Conservation (phyloP, 208 protist genomes). For the Herpetomonas muscarum region DNA sequence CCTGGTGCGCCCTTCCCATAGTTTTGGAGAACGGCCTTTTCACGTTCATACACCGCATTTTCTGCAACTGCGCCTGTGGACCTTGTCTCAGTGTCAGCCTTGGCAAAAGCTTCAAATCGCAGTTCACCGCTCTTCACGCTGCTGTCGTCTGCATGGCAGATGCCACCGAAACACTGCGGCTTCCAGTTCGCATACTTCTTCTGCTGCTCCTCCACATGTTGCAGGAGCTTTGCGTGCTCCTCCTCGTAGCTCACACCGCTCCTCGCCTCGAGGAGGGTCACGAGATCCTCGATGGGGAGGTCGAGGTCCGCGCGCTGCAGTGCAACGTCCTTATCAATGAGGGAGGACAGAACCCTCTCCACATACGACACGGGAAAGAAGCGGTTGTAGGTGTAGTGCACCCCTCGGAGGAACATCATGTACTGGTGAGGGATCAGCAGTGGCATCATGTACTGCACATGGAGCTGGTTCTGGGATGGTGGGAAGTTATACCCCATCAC, state of each 20-base stretch:
- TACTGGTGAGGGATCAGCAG: conserved; percentile 70
- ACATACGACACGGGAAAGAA: conserved; percentile 74
- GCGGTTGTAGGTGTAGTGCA: conserved; percentile 62
- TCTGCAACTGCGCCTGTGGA: neutral
- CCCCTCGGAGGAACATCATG: conserved; percentile 44
- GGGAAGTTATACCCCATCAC: conserved; percentile 67
- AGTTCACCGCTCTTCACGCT: neutral
- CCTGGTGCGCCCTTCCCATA: conserved; percentile 44
- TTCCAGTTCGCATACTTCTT: conserved; percentile 30
- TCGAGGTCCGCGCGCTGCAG: conserved; percentile 14
- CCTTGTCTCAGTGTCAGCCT: neutral
- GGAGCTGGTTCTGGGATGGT: conserved; percentile 77
- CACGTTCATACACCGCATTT: conserved; percentile 25
- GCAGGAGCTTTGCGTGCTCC: conserved; percentile 28
- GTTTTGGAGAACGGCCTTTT: conserved; percentile 63
- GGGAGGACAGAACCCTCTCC: conserved; percentile 15
- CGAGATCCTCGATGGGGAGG: conserved; percentile 27
- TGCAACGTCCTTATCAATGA: conserved; percentile 4
- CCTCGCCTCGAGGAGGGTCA: conserved; percentile 14
- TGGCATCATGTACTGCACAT: conserved; percentile 73
- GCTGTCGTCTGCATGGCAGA: conserved; percentile 10
- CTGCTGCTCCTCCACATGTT: conserved; percentile 25
- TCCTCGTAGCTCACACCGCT: conserved; percentile 44
- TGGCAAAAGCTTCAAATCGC: neutral
- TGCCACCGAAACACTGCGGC: conserved; percentile 30